These are phyloP conservation scores for Physcomitrellopsis africana DNA, from an alignment of 225 moss, liverwort and hornwort species.

Conservation along the genomic window DNA sequence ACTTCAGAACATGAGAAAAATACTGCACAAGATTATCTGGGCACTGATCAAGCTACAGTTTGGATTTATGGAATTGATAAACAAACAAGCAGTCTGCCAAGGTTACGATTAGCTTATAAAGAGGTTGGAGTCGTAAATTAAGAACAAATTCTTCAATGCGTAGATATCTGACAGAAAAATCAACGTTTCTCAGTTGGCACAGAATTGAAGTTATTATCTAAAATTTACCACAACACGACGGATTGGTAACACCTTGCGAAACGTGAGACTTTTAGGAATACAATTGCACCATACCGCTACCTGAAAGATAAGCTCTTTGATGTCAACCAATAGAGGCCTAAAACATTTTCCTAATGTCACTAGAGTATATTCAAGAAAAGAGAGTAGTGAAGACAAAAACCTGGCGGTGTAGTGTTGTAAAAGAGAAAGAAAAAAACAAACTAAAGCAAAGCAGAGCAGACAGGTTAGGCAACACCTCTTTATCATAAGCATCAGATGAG, in stretches of 20 bases:
- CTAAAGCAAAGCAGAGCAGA: neutral
- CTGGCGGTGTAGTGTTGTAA: neutral
- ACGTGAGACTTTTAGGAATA: neutral
- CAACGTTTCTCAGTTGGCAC: slow-evolving; percentile 16
- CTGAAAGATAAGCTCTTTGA: slow-evolving; percentile 27
- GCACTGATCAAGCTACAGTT: too few species aligned
- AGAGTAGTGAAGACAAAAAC: slow-evolving; percentile 23
- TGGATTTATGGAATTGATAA: too few species aligned
- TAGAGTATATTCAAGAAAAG: slow-evolving; percentile 8
- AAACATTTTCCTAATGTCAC: slow-evolving; percentile 23
- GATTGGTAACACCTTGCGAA: neutral
- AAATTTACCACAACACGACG: slow-evolving; percentile 11
- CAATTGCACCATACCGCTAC: slow-evolving; percentile 15
- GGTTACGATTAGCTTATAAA: too few species aligned
- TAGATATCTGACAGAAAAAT: neutral
- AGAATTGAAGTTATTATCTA: slow-evolving; percentile 13
- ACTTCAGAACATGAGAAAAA: too few species aligned
- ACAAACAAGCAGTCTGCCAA: too few species aligned
- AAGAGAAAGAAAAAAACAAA: slow-evolving; percentile 6
- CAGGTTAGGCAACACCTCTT: neutral
- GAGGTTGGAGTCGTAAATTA: too few species aligned
- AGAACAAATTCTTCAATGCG: neutral
- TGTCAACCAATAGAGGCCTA: slow-evolving; percentile 20
- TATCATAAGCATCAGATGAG: slow-evolving; percentile 2
- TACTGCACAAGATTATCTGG: too few species aligned